A percentile compares a stretch with the other conserved stretches of the same genome.
phyloP scores from a whole-genome alignment of 768 basidiomycete species.

The Terana coerulea region DNA sequence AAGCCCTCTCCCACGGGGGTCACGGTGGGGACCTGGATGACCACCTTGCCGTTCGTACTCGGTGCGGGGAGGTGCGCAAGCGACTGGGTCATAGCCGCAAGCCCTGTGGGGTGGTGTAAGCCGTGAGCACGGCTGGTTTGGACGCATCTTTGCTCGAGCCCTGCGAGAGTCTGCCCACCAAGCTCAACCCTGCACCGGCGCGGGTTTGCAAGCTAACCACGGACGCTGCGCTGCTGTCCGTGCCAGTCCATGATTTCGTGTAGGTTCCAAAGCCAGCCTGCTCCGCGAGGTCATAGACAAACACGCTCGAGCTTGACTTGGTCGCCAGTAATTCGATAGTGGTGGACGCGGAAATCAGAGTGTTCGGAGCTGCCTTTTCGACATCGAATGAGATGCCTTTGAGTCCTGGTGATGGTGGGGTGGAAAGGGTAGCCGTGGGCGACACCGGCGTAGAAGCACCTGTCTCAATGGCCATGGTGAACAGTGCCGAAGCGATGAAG shows the following conservation, averaged over 20 bases:
- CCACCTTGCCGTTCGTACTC: slow-evolving; percentile 58
- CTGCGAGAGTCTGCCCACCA: slow-evolving; percentile 77
- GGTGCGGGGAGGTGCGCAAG: slow-evolving; percentile 69
- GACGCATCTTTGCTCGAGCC: slow-evolving; percentile 68
- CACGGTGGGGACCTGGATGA: slow-evolving; percentile 81
- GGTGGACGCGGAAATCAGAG: slow-evolving; percentile 48
- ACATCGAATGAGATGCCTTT: slow-evolving; percentile 20
- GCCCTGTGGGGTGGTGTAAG: slow-evolving; percentile 78
- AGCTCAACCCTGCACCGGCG: slow-evolving; percentile 75
- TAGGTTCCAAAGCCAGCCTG: slow-evolving; percentile 78
- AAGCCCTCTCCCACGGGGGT: slow-evolving; percentile 63
- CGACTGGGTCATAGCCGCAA: slow-evolving; percentile 79
- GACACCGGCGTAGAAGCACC: slow-evolving; percentile 28
- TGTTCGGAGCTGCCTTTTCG: slow-evolving; percentile 3
- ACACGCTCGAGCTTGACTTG: slow-evolving; percentile 55
- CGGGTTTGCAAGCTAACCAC: slow-evolving; percentile 77
- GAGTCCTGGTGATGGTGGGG: slow-evolving; percentile 27
- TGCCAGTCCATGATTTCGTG: slow-evolving; percentile 61
- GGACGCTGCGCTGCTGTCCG: slow-evolving; percentile 38
- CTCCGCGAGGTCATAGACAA: slow-evolving; percentile 80
- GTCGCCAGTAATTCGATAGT: slow-evolving; percentile 69
- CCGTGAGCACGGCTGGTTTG: slow-evolving; percentile 60
- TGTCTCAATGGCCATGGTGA: slow-evolving; percentile 26
- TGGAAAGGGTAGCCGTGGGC: slow-evolving; percentile 32
- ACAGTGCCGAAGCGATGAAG: not conserved